Conservation (phyloP, 2,329 filamentous ascomycete species). For the Chalaropsis thielavioides region DNA sequence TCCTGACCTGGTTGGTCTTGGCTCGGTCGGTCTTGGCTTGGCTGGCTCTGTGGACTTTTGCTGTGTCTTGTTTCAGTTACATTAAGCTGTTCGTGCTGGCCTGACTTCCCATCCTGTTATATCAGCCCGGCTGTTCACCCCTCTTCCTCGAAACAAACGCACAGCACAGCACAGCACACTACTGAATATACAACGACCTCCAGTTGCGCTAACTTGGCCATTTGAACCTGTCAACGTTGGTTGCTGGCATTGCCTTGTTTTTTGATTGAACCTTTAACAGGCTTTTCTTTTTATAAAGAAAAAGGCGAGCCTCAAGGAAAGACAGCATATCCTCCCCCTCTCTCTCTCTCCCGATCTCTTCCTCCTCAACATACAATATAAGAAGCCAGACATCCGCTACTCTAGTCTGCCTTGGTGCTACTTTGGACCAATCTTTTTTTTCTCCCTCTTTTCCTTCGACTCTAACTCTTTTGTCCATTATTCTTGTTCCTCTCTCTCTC, state of each 20-base stretch:
- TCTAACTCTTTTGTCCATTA: neutral
- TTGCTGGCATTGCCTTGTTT: neutral
- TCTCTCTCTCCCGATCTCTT: neutral
- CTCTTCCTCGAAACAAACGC: neutral
- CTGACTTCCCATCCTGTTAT: neutral
- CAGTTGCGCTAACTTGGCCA: neutral
- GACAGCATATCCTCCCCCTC: neutral
- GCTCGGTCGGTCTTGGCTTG: neutral
- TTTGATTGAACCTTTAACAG: neutral
- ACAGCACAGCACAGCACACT: no score
- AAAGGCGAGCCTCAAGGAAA: neutral
- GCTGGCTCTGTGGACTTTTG: neutral
- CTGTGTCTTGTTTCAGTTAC: slow-evolving; percentile 1
- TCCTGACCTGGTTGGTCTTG: slow-evolving; percentile 4
- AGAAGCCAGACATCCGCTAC: neutral
- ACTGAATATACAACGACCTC: neutral
- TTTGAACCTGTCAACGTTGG: neutral
- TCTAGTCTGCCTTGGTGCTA: neutral
- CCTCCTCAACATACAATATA: neutral
- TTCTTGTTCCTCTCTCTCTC: neutral
- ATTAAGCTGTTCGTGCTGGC: neutral
- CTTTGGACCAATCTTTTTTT: neutral
- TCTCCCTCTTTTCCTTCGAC: neutral
- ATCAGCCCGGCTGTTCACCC: neutral
- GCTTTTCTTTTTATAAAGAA: no score